These are phyloP conservation scores for Schwanniomyces vanrijiae DNA, from an alignment of 805 yeast genomes.

Conservation along the genomic window DNA sequence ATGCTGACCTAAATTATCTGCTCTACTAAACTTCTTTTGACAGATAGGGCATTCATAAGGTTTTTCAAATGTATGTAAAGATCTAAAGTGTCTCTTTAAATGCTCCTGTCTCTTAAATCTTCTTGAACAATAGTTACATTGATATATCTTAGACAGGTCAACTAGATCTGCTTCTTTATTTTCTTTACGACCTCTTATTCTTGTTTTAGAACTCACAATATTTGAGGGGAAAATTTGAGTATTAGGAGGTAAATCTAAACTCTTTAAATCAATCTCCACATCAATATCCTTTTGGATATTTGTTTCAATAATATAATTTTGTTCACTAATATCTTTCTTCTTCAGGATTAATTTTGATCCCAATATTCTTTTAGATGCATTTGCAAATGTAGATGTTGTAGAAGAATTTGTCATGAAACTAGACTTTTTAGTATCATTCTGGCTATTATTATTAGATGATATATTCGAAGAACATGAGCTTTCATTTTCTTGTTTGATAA, in stretches of 20 bases:
- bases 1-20: conserved; percentile 48
- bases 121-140: conserved; percentile 64
- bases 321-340: conserved; percentile 17
- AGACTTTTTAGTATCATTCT: background rate
- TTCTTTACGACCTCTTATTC: conserved; percentile 66
- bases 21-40: conserved; percentile 53
- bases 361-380: conserved; percentile 38
- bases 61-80: conserved; percentile 71
- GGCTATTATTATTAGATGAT: conserved; percentile 6
- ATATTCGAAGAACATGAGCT: conserved; percentile 14
- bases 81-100: conserved; percentile 69
- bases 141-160: conserved; percentile 54
- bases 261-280: conserved; percentile 40
- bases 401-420: background rate
- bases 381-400: conserved; percentile 21
- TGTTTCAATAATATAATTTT: conserved; percentile 6
- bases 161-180: conserved; percentile 54
- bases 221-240: conserved; percentile 37
- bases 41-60: conserved; percentile 66
- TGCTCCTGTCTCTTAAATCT: conserved; percentile 76
- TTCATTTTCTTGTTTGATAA: background rate
- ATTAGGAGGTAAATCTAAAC: conserved; percentile 40
- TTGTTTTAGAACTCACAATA: conserved; percentile 28
- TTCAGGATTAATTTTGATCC: conserved; percentile 38
- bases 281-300: conserved; percentile 28